phyloP scores from a whole-genome alignment of 257 asterid genomes.

The Plantago elongata region DNA sequence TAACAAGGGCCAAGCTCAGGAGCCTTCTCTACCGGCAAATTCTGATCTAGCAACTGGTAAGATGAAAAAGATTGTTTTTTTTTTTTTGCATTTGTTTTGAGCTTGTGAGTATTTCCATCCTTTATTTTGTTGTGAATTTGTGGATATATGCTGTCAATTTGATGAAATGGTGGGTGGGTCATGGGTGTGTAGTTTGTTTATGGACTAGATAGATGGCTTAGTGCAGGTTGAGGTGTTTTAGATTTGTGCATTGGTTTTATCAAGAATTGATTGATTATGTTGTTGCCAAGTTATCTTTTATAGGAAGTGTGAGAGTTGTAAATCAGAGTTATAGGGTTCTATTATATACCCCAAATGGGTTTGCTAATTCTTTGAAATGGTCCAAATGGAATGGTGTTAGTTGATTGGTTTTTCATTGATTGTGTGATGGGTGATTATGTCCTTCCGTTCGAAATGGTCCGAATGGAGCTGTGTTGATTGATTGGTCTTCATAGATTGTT shows the following conservation, averaged over 20 bases:
- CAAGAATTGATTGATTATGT: not conserved
- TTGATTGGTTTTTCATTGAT: too few relatives aligned
- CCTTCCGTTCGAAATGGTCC: too few relatives aligned
- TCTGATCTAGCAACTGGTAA: conserved; percentile 87
- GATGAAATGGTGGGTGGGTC: too few relatives aligned
- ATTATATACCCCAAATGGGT: too few relatives aligned
- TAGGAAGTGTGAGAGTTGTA: too few relatives aligned
- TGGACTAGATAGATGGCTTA: conserved; percentile 8
- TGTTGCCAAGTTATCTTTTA: not conserved
- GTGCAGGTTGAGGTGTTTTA: conserved; percentile 15
- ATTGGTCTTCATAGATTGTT: too few relatives aligned
- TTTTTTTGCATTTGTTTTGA: not conserved
- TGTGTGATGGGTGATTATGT: too few relatives aligned
- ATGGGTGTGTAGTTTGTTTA: not conserved
- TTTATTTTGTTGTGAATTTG: conserved; percentile 4
- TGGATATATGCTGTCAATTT: not conserved
- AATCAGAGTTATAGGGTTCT: too few relatives aligned
- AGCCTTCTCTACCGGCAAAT: conserved; percentile 46
- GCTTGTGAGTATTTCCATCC: conserved; percentile 1
- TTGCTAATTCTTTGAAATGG: too few relatives aligned
- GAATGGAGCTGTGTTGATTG: too few relatives aligned
- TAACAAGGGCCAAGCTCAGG: conserved; percentile 39
- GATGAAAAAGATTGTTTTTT: conserved; percentile 11
- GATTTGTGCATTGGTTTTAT: not conserved
- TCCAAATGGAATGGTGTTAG: too few relatives aligned